A percentile compares a stretch with the other conserved stretches of the same genome.
These are phyloP conservation scores for Aspergillus olivimuriae DNA, from an alignment of 495 filamentous ascomycete species.

Conservation along the genomic window DNA sequence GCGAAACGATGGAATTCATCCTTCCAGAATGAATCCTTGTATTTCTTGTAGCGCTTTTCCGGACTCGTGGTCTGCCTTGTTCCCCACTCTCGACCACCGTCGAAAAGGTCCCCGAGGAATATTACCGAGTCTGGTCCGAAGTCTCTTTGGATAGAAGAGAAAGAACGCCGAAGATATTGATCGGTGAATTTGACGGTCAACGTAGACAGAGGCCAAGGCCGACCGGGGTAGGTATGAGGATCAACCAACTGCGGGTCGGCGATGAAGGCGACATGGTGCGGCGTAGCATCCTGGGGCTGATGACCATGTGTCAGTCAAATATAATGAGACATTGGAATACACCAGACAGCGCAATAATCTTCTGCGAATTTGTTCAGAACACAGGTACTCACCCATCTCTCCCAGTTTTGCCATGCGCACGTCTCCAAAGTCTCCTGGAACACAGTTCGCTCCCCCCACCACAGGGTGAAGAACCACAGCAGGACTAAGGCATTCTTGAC, in stretches of 20 bases:
- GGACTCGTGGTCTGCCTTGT: slow-evolving; percentile 59
- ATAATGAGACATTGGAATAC: no score
- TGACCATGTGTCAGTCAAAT: no score
- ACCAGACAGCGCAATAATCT: slow-evolving; percentile 9
- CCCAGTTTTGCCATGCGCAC: slow-evolving; percentile 86
- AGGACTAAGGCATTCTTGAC: slow-evolving; percentile 60
- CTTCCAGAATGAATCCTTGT: slow-evolving; percentile 75
- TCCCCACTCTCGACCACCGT: slow-evolving; percentile 94
- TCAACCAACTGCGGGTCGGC: slow-evolving; percentile 98
- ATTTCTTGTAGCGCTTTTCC: slow-evolving; percentile 64
- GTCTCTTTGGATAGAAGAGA: slow-evolving; percentile 58
- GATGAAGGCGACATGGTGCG: slow-evolving; percentile 81
- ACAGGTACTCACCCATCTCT: slow-evolving; percentile 69
- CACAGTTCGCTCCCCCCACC: slow-evolving; percentile 80
- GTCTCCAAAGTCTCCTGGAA: slow-evolving; percentile 59
- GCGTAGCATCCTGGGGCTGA: slow-evolving; percentile 67
- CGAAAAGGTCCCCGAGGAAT: slow-evolving; percentile 93
- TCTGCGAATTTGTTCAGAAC: background rate
- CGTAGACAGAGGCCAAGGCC: slow-evolving; percentile 80
- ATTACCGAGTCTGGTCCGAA: slow-evolving; percentile 76
- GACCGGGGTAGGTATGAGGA: slow-evolving; percentile 90
- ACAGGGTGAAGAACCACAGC: slow-evolving; percentile 70
- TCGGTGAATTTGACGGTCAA: slow-evolving; percentile 81
- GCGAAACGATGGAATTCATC: slow-evolving; percentile 75
- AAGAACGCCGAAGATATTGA: slow-evolving; percentile 77